Percentiles rank a stretch among this genome's conserved stretches.
Conservation (phyloP, 345 rosid genomes). For the Citrus australasica region DNA sequence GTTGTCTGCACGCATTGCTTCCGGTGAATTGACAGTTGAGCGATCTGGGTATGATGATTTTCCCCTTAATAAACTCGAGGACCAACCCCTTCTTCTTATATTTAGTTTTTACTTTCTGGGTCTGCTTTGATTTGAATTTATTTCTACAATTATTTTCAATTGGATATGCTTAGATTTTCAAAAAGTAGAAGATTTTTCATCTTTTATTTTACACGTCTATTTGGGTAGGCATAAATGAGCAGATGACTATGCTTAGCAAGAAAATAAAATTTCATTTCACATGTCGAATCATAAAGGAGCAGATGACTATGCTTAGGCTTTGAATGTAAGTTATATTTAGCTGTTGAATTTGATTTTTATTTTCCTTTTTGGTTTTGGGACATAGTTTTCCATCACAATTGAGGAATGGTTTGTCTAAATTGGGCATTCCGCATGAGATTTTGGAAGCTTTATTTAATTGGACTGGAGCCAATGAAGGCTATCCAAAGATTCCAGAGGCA, state of each 20-base stretch:
- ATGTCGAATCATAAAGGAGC: neutral
- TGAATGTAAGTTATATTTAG: neutral
- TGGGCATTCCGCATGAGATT: constrained; percentile 58
- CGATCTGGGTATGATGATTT: constrained; percentile 45
- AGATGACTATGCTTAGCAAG: neutral
- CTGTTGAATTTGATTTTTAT: neutral
- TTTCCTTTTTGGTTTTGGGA: neutral
- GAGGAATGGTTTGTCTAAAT: constrained; percentile 68
- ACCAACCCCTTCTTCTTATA: no score
- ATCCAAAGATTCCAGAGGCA: constrained; percentile 76
- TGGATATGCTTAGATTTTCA: neutral
- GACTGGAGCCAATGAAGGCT: constrained; percentile 40
- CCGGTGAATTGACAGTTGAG: constrained; percentile 74
- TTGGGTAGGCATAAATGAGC: neutral
- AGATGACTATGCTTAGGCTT: neutral
- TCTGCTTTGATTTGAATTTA: neutral
- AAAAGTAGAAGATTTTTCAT: neutral
- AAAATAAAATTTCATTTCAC: neutral
- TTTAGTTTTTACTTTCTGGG: neutral
- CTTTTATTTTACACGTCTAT: neutral
- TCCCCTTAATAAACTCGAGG: neutral
- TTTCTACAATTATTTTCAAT: neutral
- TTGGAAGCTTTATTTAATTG: constrained; percentile 57
- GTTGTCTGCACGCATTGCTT: constrained; percentile 74
- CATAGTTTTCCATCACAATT: constrained; percentile 54